These are phyloP conservation scores for Mycena rebaudengoi DNA, from an alignment of 768 basidiomycete species.

Conservation along the genomic window DNA sequence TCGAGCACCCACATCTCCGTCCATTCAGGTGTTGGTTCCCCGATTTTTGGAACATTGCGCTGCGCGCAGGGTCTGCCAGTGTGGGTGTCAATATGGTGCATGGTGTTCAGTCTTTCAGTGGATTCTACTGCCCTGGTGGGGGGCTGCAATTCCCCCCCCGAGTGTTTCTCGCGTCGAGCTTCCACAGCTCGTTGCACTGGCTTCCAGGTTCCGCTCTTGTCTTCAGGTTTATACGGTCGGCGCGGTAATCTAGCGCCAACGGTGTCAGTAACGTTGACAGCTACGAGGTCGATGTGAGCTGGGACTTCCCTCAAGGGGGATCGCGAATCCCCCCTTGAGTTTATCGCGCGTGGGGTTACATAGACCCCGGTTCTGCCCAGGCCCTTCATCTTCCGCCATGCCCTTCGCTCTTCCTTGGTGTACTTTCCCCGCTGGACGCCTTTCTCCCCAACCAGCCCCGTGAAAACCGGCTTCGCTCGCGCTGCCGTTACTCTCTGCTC, in stretches of 20 bases:
- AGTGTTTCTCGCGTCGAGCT: neutral
- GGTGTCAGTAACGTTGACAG: constrained; percentile 9
- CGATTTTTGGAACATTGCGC: constrained; percentile 5
- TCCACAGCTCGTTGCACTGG: neutral
- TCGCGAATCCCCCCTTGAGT: constrained; percentile 20
- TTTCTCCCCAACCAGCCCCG: neutral
- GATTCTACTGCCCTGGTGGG: constrained; percentile 15
- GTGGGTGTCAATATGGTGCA: neutral
- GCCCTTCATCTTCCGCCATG: neutral
- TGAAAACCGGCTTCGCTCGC: neutral
- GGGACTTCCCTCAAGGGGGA: constrained; percentile 21
- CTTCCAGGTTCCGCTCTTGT: neutral
- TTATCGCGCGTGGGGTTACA: neutral
- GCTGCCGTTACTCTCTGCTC: neutral
- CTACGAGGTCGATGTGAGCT: neutral
- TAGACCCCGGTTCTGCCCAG: neutral
- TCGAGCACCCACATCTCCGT: constrained; percentile 3
- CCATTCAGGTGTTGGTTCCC: neutral
- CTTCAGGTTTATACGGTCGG: neutral
- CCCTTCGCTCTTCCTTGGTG: neutral
- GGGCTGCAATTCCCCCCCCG: constrained; percentile 11
- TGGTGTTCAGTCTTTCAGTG: neutral
- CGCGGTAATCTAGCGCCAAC: neutral
- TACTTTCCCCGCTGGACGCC: neutral
- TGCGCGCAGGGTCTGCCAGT: constrained; percentile 6